Evolutionary conservation across 441 rosid genomes (phyloP).

Genomic region (Isatis lusitanica): DNA sequence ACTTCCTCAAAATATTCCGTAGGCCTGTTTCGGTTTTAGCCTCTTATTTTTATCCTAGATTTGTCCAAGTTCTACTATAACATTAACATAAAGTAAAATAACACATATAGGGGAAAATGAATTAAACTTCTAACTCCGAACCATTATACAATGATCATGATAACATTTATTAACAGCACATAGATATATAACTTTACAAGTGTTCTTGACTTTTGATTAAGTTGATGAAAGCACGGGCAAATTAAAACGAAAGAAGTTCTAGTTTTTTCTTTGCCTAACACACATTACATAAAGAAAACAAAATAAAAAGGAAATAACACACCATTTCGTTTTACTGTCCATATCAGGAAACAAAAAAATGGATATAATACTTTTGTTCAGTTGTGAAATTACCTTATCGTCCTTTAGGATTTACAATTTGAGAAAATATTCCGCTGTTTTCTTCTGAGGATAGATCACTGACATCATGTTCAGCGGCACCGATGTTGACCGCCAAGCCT

Average conservation of each 20-base stretch:
- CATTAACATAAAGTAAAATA: too few relatives aligned
- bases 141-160: slow-evolving; percentile 13
- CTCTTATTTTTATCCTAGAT: too few relatives aligned
- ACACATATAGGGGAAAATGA: background rate
- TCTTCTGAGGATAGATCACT: slow-evolving; percentile 30
- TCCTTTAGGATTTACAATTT: slow-evolving; percentile 39
- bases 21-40: background rate
- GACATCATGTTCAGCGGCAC: slow-evolving; percentile 2
- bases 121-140: slow-evolving; percentile 3
- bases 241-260: slow-evolving; percentile 6
- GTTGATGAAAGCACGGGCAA: background rate
- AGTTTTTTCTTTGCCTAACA: slow-evolving; percentile 4
- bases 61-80: background rate
- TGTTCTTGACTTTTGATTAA: background rate
- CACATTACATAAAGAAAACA: background rate
- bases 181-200: slow-evolving; percentile 12
- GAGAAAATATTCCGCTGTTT: slow-evolving; percentile 35
- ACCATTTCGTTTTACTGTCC: background rate
- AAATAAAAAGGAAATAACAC: background rate
- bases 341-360: background rate
- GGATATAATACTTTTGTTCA: too few relatives aligned
- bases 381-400: slow-evolving; percentile 31
- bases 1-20: background rate
- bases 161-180: slow-evolving; percentile 12
- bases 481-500: background rate